Conservation (phyloP, 257 asterid species). For the Solanum okadae region DNA sequence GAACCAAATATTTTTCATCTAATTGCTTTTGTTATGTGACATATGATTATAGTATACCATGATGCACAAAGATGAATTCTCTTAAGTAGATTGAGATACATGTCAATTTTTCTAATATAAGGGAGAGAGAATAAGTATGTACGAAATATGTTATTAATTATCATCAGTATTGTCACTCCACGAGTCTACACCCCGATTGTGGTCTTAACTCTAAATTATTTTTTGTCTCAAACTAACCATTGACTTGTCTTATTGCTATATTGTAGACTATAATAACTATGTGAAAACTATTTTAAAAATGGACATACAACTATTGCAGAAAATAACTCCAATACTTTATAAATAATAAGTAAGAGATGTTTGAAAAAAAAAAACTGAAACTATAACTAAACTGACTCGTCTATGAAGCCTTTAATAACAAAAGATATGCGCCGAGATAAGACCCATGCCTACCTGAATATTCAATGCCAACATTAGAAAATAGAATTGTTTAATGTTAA, state of each 20-base stretch:
- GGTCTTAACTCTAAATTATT: background rate
- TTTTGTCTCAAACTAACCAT: background rate
- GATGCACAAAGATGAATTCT: background rate
- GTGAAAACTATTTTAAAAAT: background rate
- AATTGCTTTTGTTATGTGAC: too few species aligned
- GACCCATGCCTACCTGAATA: too few species aligned
- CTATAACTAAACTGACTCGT: background rate
- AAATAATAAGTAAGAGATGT: too few species aligned
- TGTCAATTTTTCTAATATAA: too few species aligned
- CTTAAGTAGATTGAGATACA: background rate
- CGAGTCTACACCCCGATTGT: background rate
- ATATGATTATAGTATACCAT: background rate
- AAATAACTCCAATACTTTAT: background rate
- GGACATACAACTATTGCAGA: background rate
- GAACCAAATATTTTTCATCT: too few species aligned
- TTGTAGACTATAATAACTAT: too few species aligned
- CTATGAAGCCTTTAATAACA: too few species aligned
- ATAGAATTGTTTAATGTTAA: too few species aligned
- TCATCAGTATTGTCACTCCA: background rate
- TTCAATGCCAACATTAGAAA: too few species aligned
- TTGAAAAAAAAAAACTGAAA: background rate
- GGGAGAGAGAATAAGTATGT: background rate
- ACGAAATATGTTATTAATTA: too few species aligned
- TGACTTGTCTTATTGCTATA: background rate
- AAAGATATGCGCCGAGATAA: too few species aligned